Base-by-base conservation (phyloP, 2,329 filamentous ascomycete genomes). In the Xylariaceae sp. region DNA sequence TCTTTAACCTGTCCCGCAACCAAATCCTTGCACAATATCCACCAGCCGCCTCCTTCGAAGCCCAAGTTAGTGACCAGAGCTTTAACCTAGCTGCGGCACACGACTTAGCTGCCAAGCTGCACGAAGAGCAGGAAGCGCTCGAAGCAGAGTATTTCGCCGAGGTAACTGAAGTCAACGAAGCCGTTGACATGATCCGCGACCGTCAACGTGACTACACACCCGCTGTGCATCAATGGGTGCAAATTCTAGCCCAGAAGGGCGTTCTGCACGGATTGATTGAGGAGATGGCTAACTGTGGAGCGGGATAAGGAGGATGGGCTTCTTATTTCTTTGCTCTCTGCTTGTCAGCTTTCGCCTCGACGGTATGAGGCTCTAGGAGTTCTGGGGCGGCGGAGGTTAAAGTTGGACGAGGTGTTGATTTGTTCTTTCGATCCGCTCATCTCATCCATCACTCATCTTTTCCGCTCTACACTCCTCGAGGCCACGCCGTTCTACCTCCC, bases 191-290 rank as follows among this genome's bases (percentile, higher is more conserved):
- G 46, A 80, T 83, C 3, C 71, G 72, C 27, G 77, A 77, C 31
- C 74, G 84, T 2, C 79, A 80, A 63, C 79, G 83, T 64, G 88
- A 95, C 65, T 88, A 88, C 65, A 84, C 81, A 0, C 81, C 83
- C 0, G 81, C 84, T 0, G 76, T 92, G 27, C 83, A 88, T 62
- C 74, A 71, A 39, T 92, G 88, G 84, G 70, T 91, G 44, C 78
- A 79, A 60, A 81, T 80, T 58, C 76, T 95, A 54, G 86, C 86
- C 1, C 81, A 84, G 56, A 85, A 86, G 63, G 83, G 81, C 1
- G 71, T 81, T 1, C 68, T 94, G 53, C 72, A 75, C 60, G 71
- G 76, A 37, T 31, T 67, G 44, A 63, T 68, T 4, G 52, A 53
- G 27, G 60, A 65, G 44, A 50, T 56, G 44, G 59, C 42, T 12